phyloP scores from a whole-genome alignment of 2,329 filamentous ascomycete genomes.

The Penicillium sp. region DNA sequence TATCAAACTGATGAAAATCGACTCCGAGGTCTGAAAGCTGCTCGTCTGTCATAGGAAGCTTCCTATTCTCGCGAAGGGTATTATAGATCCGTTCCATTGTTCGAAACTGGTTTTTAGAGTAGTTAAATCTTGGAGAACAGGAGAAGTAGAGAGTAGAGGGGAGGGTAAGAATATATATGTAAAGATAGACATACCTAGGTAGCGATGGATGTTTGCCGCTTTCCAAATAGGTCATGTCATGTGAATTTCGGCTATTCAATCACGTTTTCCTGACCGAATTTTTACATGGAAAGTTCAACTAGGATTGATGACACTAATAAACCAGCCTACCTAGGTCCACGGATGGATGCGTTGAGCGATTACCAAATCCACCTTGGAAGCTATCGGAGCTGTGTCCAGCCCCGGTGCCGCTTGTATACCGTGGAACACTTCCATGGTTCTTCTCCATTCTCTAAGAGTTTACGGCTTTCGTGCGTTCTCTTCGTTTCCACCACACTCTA shows the following conservation, averaged over 20 bases:
- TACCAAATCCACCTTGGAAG: neutral
- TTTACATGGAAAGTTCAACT: neutral
- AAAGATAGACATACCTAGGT: neutral
- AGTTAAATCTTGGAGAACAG: neutral
- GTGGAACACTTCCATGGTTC: neutral
- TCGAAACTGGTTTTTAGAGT: neutral
- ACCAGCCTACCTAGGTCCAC: neutral
- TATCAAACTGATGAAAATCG: slow-evolving; percentile 1
- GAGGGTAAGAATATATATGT: neutral
- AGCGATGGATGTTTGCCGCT: neutral
- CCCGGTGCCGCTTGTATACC: neutral
- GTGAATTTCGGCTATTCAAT: neutral
- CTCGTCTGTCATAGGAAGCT: neutral
- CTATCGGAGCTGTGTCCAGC: neutral
- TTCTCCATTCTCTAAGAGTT: neutral
- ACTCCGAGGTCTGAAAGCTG: slow-evolving; percentile 2
- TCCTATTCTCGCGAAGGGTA: neutral
- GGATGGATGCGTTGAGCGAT: neutral
- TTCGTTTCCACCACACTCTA: neutral
- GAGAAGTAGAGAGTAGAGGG: neutral
- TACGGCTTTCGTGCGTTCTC: too few species aligned
- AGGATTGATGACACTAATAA: neutral
- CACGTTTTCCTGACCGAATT: neutral
- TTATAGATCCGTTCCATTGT: neutral
- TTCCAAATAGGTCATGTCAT: neutral